Percentiles rank a stretch among this genome's conserved stretches.
Evolutionary conservation across 768 basidiomycete species (phyloP).

Genomic region (Saitozyma sp.): DNA sequence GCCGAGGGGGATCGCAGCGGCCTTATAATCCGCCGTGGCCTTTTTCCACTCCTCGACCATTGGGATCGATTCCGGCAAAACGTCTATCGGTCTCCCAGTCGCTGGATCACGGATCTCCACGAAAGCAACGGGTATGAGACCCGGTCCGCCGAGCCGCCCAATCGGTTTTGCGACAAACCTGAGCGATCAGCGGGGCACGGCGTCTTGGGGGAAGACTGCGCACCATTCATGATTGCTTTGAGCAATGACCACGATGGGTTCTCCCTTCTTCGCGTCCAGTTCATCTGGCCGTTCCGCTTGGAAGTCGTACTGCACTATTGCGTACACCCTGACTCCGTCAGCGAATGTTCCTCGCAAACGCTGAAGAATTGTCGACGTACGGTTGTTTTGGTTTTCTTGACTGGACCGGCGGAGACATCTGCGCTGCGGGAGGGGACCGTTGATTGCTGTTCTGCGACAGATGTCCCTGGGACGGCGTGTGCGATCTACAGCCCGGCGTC

Average conservation of each 20-base stretch:
- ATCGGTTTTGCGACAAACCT: conserved; percentile 97
- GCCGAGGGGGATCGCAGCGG: conserved; percentile 90
- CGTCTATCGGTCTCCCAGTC: conserved; percentile 71
- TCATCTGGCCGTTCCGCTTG: conserved; percentile 93
- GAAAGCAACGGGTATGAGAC: conserved; percentile 94
- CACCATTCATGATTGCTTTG: conserved; percentile 99
- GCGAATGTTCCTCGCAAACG: background rate
- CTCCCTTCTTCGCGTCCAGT: conserved; percentile 89
- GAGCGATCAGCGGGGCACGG: conserved; percentile 3
- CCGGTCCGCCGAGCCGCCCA: conserved; percentile 88
- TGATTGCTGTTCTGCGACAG: conserved; percentile 23
- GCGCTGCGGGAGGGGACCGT: conserved; percentile 24
- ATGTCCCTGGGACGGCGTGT: conserved; percentile 31
- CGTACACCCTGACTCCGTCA: conserved; percentile 70
- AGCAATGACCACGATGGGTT: conserved; percentile 92
- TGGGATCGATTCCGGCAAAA: conserved; percentile 70
- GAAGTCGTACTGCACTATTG: conserved; percentile 94
- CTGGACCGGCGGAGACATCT: conserved; percentile 21
- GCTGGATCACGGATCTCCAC: conserved; percentile 93
- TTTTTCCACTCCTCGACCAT: conserved; percentile 99
- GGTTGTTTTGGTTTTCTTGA: conserved; percentile 24
- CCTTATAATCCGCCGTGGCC: conserved; percentile 91
- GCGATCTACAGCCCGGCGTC: conserved; percentile 16
- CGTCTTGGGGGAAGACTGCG: conserved; percentile 5
- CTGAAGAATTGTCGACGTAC: conserved; percentile 9